These are phyloP conservation scores for Apodospora peruviana DNA, from an alignment of 495 filamentous ascomycete genomes.

Conservation along the genomic window DNA sequence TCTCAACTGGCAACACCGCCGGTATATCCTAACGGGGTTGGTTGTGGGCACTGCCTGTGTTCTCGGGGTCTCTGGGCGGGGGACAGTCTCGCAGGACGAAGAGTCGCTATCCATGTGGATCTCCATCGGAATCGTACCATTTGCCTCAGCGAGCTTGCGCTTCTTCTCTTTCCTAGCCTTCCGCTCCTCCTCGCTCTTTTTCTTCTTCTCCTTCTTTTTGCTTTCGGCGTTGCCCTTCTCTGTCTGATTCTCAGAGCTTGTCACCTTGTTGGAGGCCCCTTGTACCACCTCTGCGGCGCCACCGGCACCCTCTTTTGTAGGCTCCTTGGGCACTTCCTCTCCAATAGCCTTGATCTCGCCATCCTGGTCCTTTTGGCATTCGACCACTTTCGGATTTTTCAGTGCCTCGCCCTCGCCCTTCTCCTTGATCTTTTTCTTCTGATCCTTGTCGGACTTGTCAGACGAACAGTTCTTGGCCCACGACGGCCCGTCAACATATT, in stretches of 20 bases:
- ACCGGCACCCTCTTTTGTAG: slow-evolving; percentile 20
- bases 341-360: slow-evolving; percentile 36
- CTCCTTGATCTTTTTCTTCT: slow-evolving; percentile 63
- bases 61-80: slow-evolving; percentile 33
- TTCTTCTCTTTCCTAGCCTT: slow-evolving; percentile 83
- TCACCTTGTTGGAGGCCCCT: neutral
- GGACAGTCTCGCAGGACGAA: slow-evolving; percentile 18
- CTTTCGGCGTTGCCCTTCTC: slow-evolving; percentile 16
- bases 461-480: slow-evolving; percentile 27
- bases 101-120: slow-evolving; percentile 55
- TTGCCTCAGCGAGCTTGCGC: slow-evolving; percentile 70
- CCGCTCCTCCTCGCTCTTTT: slow-evolving; percentile 79
- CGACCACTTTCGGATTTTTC: slow-evolving; percentile 54
- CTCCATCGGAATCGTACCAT: slow-evolving; percentile 75
- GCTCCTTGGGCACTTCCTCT: slow-evolving; percentile 32
- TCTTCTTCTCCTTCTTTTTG: slow-evolving; percentile 84
- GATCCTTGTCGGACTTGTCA: slow-evolving; percentile 43
- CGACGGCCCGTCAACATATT: slow-evolving; percentile 40
- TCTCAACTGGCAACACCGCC: slow-evolving; percentile 86
- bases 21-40: slow-evolving; percentile 88
- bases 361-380: slow-evolving; percentile 48
- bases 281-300: neutral
- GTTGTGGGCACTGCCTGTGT: slow-evolving; percentile 69
- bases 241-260: slow-evolving; percentile 17
- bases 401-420: slow-evolving; percentile 63